Base-by-base conservation (phyloP, 2,329 filamentous ascomycete genomes). In the Curvularia sp. region DNA sequence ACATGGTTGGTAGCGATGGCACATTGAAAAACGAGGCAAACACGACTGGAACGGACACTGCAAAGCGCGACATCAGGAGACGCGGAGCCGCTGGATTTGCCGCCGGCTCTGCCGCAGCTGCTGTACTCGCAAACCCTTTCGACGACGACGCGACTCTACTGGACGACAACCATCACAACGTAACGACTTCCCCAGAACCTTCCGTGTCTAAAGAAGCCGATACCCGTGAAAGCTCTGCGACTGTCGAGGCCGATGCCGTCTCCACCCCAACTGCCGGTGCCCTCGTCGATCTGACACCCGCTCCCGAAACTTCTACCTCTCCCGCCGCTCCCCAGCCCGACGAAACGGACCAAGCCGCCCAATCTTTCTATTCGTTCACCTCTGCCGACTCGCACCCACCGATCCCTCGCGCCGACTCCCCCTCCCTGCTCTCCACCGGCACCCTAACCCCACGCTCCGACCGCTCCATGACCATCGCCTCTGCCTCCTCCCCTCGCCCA, bases 61-160 rank as follows among this genome's bases (percentile, higher is more conserved):
- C 58, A 3, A 61, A 68, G 13, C 61, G 53, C 12, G 64, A 63
- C 0, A 53, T 70, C 8, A 68, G 73, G 48, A 68, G 72, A 47
- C 73, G 73, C 18, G 76, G 75, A 41, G 63, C 51, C 5, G 68
- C 69, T 53, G 79, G 77, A 4, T 79, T 81, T 62, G 70, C 74
- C 12, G 66, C 73, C 48, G 81, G 81, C 15, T 71, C 80, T 26
- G 63, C 64, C 41, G 68, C 69, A 4, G 76, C 76, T 26, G 65
- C 62, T 24, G 62, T 67, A 22, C 58, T 68, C 50, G 75, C 77
- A 1, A 80, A 83, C 51, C 81, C 81, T 4, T 83, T 83, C 62
- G 71, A 75, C 13, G 80, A 83, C 57, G 72, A 75, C 41, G 58
- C 72, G 26, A 71, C 81, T 1, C 75, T 81, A 10, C 79, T 82